Evolutionary conservation across 345 rosid species (phyloP), one percentile per base, ranked within the genome.

Genomic region (Durio zibethinus): DNA sequence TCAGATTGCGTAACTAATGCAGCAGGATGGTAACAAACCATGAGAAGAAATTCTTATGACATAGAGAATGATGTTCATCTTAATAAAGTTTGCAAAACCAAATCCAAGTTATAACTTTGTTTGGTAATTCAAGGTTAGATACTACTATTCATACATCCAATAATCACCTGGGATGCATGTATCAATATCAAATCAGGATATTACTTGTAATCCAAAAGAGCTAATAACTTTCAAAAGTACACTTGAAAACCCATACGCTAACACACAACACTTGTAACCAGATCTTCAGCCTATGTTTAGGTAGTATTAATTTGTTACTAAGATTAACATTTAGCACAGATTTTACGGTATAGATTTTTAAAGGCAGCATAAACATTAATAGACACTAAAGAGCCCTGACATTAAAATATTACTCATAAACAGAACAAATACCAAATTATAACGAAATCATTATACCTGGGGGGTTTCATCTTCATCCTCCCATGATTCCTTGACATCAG

Each of bases 401-500:
- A 31, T 42, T 3, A 27, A 20, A 27, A 45, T 15, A 45, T 18
- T 4, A 16, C 11, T n/a, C n/a, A n/a, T 45, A 35, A 54, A 35
- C 71, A 21, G 0, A 45, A 42, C 20, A 5, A 36, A 50, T 11
- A 23, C 62, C 29, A 65, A 65, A 16, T 70, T 48, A 79, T 8
- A 48, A 79, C 67, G 6, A 72, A 50, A 73, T 43, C 60, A 74
- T 59, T 88, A 77, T 92, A 94, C 99, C 82, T 77, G 86, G 82
- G 89, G 85, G 73, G 90, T 89, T 81, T 92, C 94, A 77, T 94
- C 97, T 57, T 97, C 99, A 83, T 94, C 98, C 80, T 96, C 99
- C 99, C 98, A 96, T 11, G 99, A 96, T 45, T 96, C 99, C 83
- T 94, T 97, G 72, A 97, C 86, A 80, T 90, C 97, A 81, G 84